These are phyloP conservation scores for Candida freyschussii DNA, from an alignment of 1,139 yeast species.

Conservation along the genomic window DNA sequence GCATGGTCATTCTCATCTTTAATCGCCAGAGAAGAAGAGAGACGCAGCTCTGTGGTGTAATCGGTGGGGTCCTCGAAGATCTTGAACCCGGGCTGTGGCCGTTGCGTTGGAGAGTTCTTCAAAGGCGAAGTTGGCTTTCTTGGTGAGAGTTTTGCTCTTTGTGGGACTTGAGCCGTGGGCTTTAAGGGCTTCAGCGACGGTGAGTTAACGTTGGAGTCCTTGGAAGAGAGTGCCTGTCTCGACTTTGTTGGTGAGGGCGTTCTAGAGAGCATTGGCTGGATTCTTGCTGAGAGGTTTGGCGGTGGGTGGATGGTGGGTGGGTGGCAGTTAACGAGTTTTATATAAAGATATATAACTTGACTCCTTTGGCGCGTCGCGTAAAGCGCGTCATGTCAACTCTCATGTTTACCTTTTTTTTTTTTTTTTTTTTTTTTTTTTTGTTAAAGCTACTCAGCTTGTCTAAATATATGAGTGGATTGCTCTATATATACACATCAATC, in stretches of 20 bases:
- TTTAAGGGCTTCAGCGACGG: constrained; percentile 7
- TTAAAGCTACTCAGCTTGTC: too few relatives aligned
- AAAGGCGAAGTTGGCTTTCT: constrained; percentile 1
- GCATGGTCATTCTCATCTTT: constrained; percentile 20
- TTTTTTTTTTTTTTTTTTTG: too few relatives aligned
- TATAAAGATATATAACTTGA: too few relatives aligned
- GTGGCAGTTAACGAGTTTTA: too few relatives aligned
- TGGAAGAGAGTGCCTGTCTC: constrained; percentile 22
- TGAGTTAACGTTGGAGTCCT: constrained; percentile 21
- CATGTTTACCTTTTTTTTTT: too few relatives aligned
- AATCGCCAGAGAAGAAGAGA: constrained; percentile 13
- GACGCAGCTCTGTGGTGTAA: constrained; percentile 16
- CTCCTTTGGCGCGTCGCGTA: too few relatives aligned
- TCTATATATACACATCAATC: too few relatives aligned
- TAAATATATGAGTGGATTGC: too few relatives aligned
- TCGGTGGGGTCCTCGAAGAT: constrained; percentile 23
- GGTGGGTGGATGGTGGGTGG: too few relatives aligned
- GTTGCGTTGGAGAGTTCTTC: constrained; percentile 2
- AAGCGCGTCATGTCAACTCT: too few relatives aligned
- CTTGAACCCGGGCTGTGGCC: constrained; percentile 16
- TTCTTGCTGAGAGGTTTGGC: too few relatives aligned
- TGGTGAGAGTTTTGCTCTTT: constrained; percentile 4
- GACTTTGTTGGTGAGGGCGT: constrained; percentile 21
- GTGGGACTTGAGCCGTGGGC: constrained; percentile 13
- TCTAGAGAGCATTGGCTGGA: constrained; percentile 13